Percentiles rank a stretch among this genome's conserved stretches.
These are phyloP conservation scores for Phylloporus scabripes DNA, from an alignment of 768 basidiomycete species.

Conservation along the genomic window DNA sequence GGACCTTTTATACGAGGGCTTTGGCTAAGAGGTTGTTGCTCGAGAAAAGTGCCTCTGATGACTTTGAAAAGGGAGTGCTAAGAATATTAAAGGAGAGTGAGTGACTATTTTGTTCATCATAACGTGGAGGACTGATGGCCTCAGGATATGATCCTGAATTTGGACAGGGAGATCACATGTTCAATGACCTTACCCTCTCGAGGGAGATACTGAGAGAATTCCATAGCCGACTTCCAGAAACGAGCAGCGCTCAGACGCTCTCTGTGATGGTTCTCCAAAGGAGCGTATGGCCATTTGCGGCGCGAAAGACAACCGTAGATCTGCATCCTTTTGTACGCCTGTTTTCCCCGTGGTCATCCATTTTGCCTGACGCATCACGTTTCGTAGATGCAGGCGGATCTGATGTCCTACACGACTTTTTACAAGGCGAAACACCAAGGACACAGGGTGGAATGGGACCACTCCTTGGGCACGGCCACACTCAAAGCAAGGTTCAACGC, in stretches of 20 bases:
- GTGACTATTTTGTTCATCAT: slow-evolving; percentile 27
- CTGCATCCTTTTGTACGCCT: slow-evolving; percentile 48
- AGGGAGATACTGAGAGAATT: slow-evolving; percentile 67
- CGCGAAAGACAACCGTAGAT: slow-evolving; percentile 44
- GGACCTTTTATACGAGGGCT: slow-evolving; percentile 85
- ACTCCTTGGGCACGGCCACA: slow-evolving; percentile 78
- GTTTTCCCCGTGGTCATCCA: neutral
- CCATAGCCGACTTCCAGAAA: slow-evolving; percentile 39
- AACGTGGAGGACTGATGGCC: slow-evolving; percentile 13
- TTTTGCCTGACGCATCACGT: slow-evolving; percentile 3
- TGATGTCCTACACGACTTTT: slow-evolving; percentile 58
- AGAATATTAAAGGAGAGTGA: slow-evolving; percentile 77
- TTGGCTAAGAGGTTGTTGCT: slow-evolving; percentile 84
- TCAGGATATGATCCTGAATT: slow-evolving; percentile 95
- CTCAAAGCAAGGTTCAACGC: slow-evolving; percentile 63
- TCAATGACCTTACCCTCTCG: slow-evolving; percentile 81
- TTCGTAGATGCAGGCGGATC: slow-evolving; percentile 65
- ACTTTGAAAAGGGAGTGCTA: slow-evolving; percentile 80
- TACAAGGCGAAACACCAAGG: slow-evolving; percentile 78
- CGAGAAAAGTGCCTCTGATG: slow-evolving; percentile 80
- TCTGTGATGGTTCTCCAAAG: slow-evolving; percentile 80
- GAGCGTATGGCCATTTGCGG: slow-evolving; percentile 81
- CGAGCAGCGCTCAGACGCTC: slow-evolving; percentile 44
- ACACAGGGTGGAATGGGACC: slow-evolving; percentile 79
- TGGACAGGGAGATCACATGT: slow-evolving; percentile 92